phyloP scores from a whole-genome alignment of 768 basidiomycete species.

The Lactarius psammicola region DNA sequence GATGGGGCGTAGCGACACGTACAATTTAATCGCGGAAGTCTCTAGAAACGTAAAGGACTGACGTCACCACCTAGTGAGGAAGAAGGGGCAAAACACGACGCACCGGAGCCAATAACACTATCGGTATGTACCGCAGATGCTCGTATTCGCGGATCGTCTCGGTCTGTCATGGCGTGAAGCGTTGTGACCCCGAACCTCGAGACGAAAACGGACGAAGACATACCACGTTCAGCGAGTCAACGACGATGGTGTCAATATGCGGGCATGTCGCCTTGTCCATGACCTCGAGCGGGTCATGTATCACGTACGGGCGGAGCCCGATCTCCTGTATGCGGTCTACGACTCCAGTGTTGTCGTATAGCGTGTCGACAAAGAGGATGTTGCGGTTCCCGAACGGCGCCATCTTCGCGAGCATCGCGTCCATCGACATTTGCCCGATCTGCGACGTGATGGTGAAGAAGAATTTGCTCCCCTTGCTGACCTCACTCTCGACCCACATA shows the following conservation, averaged over 20 bases:
- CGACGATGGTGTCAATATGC: conserved; percentile 92
- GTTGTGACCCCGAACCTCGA: conserved; percentile 6
- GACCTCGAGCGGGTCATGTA: conserved; percentile 78
- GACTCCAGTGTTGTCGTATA: conserved; percentile 72
- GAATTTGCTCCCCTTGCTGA: conserved; percentile 89
- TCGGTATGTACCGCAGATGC: conserved; percentile 93
- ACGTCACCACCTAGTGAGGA: background rate
- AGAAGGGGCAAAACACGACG: conserved; percentile 24
- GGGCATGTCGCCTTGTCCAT: conserved; percentile 78
- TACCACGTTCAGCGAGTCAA: conserved; percentile 84
- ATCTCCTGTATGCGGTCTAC: conserved; percentile 75
- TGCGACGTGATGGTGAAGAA: conserved; percentile 94
- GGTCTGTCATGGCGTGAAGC: conserved; percentile 50
- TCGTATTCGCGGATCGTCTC: conserved; percentile 89
- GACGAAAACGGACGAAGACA: conserved; percentile 37
- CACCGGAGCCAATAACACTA: conserved; percentile 81
- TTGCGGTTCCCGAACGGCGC: conserved; percentile 82
- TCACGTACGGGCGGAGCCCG: conserved; percentile 71
- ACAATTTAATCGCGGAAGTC: conserved; percentile 74
- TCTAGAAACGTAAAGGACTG: conserved; percentile 33
- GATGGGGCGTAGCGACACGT: conserved; percentile 35
- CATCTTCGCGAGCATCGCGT: conserved; percentile 74
- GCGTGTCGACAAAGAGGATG: conserved; percentile 89
- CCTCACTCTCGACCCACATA: conserved; percentile 98
- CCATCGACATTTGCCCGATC: conserved; percentile 72